Conservation (phyloP, 164 flowering plant genomes). For the Aristolochia fimbriata region DNA sequence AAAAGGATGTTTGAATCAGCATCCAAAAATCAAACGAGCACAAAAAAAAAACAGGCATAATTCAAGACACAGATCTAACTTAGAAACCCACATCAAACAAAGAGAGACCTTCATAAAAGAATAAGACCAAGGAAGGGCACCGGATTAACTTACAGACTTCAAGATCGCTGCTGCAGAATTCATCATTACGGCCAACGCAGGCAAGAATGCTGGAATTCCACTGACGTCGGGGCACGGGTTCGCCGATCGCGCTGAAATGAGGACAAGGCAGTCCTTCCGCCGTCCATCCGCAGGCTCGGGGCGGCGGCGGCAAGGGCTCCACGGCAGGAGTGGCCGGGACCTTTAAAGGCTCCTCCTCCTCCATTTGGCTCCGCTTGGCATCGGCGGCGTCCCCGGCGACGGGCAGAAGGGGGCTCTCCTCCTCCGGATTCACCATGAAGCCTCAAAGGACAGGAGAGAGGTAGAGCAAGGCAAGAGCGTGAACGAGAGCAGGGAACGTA, state of each 20-base stretch:
- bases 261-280: constrained; percentile 66
- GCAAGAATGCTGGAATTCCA: constrained; percentile 70
- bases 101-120: background rate
- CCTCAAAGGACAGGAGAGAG: background rate
- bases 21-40: background rate
- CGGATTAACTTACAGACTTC: constrained; percentile 79
- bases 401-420: constrained; percentile 40
- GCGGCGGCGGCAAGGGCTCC: background rate
- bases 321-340: background rate
- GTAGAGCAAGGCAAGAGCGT: too few species aligned
- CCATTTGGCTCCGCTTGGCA: background rate
- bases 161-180: constrained; percentile 92
- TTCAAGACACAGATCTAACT: background rate
- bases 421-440: constrained; percentile 40
- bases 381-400: constrained; percentile 1
- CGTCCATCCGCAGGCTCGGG: constrained; percentile 36
- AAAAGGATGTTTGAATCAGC: background rate
- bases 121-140: background rate
- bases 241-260: constrained; percentile 62
- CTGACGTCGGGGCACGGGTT: constrained; percentile 42
- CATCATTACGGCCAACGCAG: constrained; percentile 79
- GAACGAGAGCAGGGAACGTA: too few species aligned
- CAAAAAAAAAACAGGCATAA: background rate
- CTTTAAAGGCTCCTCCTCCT: constrained; percentile 1
- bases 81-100: background rate